Percentiles rank a stretch among this genome's conserved stretches.
These are phyloP conservation scores for Funneliformis caledonium DNA, from an alignment of 371 early-diverging fungal genomes.

Conservation along the genomic window DNA sequence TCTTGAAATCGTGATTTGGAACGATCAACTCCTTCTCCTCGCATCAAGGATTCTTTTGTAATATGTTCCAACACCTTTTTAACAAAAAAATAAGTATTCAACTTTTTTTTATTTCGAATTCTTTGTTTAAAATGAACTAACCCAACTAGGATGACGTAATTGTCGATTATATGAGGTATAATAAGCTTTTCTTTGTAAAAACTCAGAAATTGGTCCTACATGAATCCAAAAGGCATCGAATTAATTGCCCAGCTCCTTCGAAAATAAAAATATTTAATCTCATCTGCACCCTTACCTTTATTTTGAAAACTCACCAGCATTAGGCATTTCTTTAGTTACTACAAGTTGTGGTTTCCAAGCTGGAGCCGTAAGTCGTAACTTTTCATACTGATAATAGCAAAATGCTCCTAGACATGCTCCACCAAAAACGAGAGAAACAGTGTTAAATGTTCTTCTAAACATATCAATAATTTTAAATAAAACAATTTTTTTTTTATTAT, in stretches of 20 bases:
- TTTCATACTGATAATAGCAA: neutral
- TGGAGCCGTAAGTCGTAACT: neutral
- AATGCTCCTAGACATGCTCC: neutral
- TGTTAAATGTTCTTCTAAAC: neutral
- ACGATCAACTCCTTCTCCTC: slow-evolving; percentile 62
- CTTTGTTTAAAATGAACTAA: slow-evolving; percentile 40
- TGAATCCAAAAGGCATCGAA: neutral
- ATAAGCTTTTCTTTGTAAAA: slow-evolving; percentile 62
- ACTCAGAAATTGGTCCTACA: slow-evolving; percentile 64
- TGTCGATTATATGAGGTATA: slow-evolving; percentile 74
- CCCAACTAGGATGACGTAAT: slow-evolving; percentile 87
- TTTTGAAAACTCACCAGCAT: neutral
- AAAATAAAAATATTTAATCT: neutral
- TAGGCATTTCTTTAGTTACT: neutral
- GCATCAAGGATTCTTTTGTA: slow-evolving; percentile 65
- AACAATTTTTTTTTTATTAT: neutral
- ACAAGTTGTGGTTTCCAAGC: neutral
- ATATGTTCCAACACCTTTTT: slow-evolving; percentile 71
- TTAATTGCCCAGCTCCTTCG: neutral
- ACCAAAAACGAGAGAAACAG: neutral
- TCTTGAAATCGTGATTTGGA: slow-evolving; percentile 73
- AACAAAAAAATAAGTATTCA: neutral
- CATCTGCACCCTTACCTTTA: neutral
- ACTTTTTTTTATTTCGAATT: neutral
- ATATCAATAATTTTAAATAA: neutral